These are phyloP conservation scores for Neurospora cerealis DNA, from an alignment of 495 filamentous ascomycete species.

Conservation along the genomic window DNA sequence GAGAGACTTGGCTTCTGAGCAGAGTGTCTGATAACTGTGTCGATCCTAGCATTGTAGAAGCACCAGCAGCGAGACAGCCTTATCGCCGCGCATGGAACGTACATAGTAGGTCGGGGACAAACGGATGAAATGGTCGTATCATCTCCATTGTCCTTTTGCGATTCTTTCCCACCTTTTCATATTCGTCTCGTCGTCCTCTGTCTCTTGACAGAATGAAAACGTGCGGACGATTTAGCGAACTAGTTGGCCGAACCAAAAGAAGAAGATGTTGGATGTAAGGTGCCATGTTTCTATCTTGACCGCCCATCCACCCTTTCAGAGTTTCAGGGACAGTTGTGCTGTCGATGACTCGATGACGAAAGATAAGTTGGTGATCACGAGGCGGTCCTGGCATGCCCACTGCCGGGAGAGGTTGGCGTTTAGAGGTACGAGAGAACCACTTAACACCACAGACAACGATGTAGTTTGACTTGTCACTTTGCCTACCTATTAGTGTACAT, in stretches of 20 bases:
- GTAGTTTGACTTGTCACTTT: background rate
- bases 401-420: background rate
- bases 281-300: background rate
- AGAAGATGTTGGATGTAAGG: background rate
- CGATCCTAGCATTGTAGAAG: background rate
- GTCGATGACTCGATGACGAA: slow-evolving; percentile 19
- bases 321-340: background rate
- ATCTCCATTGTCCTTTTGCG: background rate
- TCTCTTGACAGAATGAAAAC: background rate
- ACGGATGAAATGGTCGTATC: background rate
- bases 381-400: background rate
- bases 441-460: background rate
- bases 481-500: background rate
- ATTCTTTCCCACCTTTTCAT: background rate
- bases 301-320: background rate
- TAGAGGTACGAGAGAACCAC: background rate
- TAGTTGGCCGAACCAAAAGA: background rate
- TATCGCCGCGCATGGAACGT: background rate
- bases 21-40: background rate
- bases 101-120: background rate
- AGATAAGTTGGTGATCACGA: slow-evolving; percentile 20
- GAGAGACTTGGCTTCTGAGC: background rate
- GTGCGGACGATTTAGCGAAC: background rate
- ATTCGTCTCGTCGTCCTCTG: background rate
- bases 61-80: background rate